These are phyloP conservation scores for Grosmannia huntii DNA, from an alignment of 2,329 filamentous ascomycete genomes.

Conservation along the genomic window DNA sequence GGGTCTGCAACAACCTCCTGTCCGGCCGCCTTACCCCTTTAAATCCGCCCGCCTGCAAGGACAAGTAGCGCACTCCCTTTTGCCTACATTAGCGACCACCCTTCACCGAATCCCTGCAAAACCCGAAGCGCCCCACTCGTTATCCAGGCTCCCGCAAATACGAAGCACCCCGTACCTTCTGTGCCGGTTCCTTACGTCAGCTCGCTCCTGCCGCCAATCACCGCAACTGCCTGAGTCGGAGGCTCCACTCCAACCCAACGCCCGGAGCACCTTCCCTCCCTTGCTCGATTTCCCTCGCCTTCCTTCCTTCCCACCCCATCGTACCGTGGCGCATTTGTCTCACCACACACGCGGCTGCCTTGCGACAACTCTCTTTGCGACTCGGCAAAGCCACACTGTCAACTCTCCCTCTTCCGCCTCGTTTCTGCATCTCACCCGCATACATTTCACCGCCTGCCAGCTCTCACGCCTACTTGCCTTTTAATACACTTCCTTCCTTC, in stretches of 20 bases:
- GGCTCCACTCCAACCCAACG: constrained; percentile 3
- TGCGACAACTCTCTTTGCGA: constrained; percentile 6
- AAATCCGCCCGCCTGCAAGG: neutral
- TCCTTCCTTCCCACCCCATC: neutral
- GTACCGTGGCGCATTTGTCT: constrained; percentile 7
- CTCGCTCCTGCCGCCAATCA: constrained; percentile 7
- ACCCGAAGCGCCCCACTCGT: constrained; percentile 5
- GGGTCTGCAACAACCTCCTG: neutral
- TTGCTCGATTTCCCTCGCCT: neutral
- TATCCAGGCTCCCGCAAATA: neutral
- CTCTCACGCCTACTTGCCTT: neutral
- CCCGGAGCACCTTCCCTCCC: neutral
- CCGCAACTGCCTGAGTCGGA: neutral
- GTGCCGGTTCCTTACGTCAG: constrained; percentile 13
- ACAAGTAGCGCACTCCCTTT: constrained; percentile 1
- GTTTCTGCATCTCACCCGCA: neutral
- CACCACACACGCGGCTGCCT: constrained; percentile 10
- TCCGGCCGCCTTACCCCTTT: neutral
- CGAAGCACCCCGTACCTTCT: constrained; percentile 3
- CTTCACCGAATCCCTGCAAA: constrained; percentile 2
- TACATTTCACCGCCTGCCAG: neutral
- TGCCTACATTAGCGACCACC: constrained; percentile 5
- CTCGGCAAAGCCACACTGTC: constrained; percentile 4
- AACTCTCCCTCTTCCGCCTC: constrained; percentile 3
- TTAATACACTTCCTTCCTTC: neutral